Evolutionary conservation across 768 basidiomycete genomes (phyloP).

Genomic region (Rhodotorula sphaerocarpa): DNA sequence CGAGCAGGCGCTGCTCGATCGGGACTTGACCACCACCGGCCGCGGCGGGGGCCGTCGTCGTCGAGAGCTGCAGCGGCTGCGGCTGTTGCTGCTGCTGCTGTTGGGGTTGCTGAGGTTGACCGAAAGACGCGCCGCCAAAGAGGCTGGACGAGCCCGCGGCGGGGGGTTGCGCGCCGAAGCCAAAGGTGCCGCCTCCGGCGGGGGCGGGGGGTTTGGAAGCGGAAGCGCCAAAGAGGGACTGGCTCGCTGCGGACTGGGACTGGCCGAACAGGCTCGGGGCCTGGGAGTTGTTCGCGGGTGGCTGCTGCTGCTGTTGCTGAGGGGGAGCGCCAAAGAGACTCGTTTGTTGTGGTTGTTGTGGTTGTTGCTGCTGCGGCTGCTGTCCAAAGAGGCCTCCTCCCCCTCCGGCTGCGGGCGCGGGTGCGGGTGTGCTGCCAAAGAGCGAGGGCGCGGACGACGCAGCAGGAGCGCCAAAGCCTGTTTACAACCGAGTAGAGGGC

Average conservation of each 20-base stretch:
- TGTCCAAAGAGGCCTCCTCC: neutral
- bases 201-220: no score
- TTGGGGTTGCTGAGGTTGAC: conserved; percentile 31
- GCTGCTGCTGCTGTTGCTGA: no score
- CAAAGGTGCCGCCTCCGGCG: conserved; percentile 38
- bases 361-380: neutral
- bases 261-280: conserved; percentile 19
- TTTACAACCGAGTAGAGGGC: neutral
- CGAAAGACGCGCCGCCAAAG: conserved; percentile 40
- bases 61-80: conserved; percentile 44
- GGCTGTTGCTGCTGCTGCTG: conserved; percentile 41
- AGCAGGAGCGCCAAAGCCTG: no score
- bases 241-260: neutral
- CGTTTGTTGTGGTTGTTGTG: neutral
- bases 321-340: neutral
- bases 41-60: conserved; percentile 47
- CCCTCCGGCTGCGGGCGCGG: neutral
- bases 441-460: neutral
- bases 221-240: neutral
- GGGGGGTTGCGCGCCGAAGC: no score
- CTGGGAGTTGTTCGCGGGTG: no score
- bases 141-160: no score
- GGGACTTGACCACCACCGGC: conserved; percentile 57
- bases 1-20: conserved; percentile 58
- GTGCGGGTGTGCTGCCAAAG: neutral